A percentile compares a stretch with the other conserved stretches of the same genome.
Evolutionary conservation across 78 protist genomes (phyloP).

Genomic region (Emiliania huxleyi): DNA sequence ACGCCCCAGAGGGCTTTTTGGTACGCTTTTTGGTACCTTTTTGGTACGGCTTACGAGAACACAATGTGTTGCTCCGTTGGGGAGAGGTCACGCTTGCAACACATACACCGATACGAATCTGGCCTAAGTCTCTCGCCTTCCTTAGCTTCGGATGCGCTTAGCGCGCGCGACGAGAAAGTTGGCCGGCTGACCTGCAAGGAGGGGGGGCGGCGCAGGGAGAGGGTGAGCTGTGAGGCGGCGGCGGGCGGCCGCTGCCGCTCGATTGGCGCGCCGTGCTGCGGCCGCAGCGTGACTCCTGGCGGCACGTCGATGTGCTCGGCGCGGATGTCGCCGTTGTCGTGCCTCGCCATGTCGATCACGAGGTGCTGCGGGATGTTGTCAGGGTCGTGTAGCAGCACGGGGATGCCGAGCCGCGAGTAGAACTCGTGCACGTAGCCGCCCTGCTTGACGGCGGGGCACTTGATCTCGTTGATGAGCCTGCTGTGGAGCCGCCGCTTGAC

Average conservation of each 20-base stretch:
- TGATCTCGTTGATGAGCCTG: background rate
- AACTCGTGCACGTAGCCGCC: background rate
- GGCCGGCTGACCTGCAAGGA: background rate
- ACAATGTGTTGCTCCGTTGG: no score
- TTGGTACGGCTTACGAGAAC: no score
- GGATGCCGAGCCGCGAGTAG: background rate
- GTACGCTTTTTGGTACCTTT: no score
- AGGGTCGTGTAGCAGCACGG: background rate
- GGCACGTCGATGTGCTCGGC: background rate
- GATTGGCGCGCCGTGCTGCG: background rate
- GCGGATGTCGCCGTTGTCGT: background rate
- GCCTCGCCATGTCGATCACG: background rate
- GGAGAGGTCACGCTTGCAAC: no score
- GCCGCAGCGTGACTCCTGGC: background rate
- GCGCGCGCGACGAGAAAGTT: background rate
- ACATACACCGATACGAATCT: no score
- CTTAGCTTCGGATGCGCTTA: background rate
- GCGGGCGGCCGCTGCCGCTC: no score
- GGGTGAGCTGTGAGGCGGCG: no score
- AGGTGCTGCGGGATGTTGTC: background rate
- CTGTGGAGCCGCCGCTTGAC: background rate
- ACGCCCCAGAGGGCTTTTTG: no score
- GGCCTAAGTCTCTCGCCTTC: no score
- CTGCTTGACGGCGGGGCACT: background rate
- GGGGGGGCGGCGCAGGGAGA: no score